Evolutionary conservation across 768 basidiomycete species (phyloP).

Genomic region (Boletus coccyginus): DNA sequence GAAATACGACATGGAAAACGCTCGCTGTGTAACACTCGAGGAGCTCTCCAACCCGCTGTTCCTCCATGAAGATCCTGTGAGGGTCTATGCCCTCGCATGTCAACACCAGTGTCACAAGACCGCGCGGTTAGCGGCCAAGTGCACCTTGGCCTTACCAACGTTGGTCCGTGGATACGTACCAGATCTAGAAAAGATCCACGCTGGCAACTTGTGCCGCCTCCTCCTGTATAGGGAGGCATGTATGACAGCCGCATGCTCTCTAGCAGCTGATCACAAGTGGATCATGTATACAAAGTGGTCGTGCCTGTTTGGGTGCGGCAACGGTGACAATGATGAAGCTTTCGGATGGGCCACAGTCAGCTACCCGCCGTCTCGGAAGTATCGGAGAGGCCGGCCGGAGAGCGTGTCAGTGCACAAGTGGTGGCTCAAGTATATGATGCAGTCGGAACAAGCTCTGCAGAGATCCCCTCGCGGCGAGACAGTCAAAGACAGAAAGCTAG

Average conservation of each 20-base stretch:
- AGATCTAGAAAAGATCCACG: slow-evolving; percentile 12
- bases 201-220: slow-evolving; percentile 3
- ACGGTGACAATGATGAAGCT: neutral
- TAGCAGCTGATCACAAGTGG: slow-evolving; percentile 12
- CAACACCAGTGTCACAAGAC: neutral
- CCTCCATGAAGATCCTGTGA: slow-evolving; percentile 6
- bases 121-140: slow-evolving; percentile 8
- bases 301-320: slow-evolving; percentile 2
- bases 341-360: neutral
- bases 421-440: slow-evolving; percentile 18
- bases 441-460: slow-evolving; percentile 4
- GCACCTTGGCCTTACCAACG: slow-evolving; percentile 5
- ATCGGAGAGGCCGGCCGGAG: neutral
- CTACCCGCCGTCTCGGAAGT: neutral
- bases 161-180: neutral
- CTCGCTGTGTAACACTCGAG: neutral
- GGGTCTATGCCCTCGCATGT: slow-evolving; percentile 13
- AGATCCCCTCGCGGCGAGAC: neutral
- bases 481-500: slow-evolving; percentile 3
- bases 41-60: neutral
- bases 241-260: neutral
- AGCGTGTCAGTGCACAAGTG: neutral
- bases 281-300: neutral
- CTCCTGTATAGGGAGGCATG: slow-evolving; percentile 11
- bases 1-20: slow-evolving; percentile 18